Base-by-base conservation (phyloP, 192 early-diverging fungal species). In the Entomortierella lignicola region DNA sequence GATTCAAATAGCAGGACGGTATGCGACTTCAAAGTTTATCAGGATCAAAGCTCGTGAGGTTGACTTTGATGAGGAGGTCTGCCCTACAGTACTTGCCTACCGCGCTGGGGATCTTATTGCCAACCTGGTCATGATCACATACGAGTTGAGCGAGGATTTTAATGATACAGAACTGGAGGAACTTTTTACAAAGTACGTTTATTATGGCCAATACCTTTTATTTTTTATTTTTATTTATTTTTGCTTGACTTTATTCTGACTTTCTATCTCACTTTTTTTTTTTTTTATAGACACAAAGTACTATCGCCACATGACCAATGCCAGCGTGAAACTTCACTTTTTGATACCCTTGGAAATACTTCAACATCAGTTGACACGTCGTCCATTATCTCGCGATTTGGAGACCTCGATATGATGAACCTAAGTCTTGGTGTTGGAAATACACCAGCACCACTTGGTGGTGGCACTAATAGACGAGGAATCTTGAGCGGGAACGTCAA, bases 51-150 rank as follows among this genome's bases (percentile, higher is more conserved):
- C 88, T 1, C 44, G 34, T 13, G 86, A 87, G 30, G 60, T 89
- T 20, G 86, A 89, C 17, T 89, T 89, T 69, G 88, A 89, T 60
- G 70, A 85, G 17, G 82, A 86, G 8, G 88, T 82, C 23, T 86
- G 84, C 34, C 86, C 88, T 25, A 85, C 88, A 18, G 77, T 89
- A 4, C 65, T 89, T n/a, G 86, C 62, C 20, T 89, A 89, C 66
- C 79, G 85, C 37, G 81, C 83, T 50, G 86, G 86, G 4, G 60
- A 81, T 2, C 63, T 89, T 2, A 82, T 89, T 15, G 81, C 86
- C 43, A 89, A 89, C 51, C 63, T 89, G 8, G 86, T 89, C 42
- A 81, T 85, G 73, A 66, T 89, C 42, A 77, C 81, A 17, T 84
- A 87, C 32, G 71, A 85, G 42, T 72, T 85, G 2, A 80, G 80